Base-by-base conservation (phyloP, 2,329 filamentous ascomycete species). In the Penicillium nordicum region DNA sequence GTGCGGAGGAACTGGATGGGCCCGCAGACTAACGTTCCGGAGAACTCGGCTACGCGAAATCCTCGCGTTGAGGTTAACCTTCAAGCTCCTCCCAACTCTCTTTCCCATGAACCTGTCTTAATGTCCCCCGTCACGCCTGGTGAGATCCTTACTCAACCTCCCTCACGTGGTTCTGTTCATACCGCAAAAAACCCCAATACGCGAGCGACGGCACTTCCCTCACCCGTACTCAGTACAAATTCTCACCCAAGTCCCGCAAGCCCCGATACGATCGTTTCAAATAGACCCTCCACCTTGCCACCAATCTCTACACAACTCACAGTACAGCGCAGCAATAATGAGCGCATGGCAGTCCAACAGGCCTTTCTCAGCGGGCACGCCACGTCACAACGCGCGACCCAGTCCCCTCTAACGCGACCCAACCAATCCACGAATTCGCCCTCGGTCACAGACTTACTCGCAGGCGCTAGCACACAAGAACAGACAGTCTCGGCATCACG, bases 1-100 rank as follows among this genome's bases (percentile, higher is more conserved):
- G 58, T 65, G 47, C 71, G 69, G 57, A 72, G 64, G 60, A 64
- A 73, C 47, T 78, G 76, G 76, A 78, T 78, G 73, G 53, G 18
- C 5, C 40, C 51, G 32, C 38, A 47, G 34, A 40, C 32, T 36
- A 50, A 32, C n/a, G 18, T 11, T 23, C 37, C 36, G 34, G 25
- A 36, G 49, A 21, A 32, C 10, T 53, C 44, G 18, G 27, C 21
- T 37, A 21, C 43, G n/a, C 29, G 44, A 50, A 34, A 42, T 29
- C 12, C 18, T 32, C 27, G n/a, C 37, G 34, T 42, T 18, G 32
- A n/a, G 18, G 25, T 23, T 18, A 18, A 50, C 3, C 21, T 3
- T 27, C 30, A n/a, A 43, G 38, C 8, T 16, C 16, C 14, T 12
- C 29, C 37, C 21, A 12, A 36, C 29, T 36, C 45, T 1, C 36